These are phyloP conservation scores for Clitoria ternatea DNA, from an alignment of 306 rosid genomes.

Conservation along the genomic window DNA sequence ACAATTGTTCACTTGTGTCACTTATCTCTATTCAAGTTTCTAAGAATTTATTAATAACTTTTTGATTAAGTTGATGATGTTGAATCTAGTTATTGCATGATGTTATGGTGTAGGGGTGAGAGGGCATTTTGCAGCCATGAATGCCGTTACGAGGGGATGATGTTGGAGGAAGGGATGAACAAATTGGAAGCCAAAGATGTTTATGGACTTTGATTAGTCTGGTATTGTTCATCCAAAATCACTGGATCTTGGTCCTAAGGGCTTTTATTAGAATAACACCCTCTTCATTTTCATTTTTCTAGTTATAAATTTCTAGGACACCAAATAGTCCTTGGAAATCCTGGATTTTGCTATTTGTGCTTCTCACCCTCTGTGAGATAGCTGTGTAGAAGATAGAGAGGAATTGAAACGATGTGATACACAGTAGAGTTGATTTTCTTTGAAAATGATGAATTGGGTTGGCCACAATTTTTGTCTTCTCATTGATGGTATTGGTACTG, in stretches of 20 bases:
- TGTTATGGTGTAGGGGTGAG: constrained; percentile 67
- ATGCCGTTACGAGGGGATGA: constrained; percentile 70
- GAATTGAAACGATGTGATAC: constrained; percentile 28
- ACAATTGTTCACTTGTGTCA: too few species aligned
- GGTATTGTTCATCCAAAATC: neutral
- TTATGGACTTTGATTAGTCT: constrained; percentile 24
- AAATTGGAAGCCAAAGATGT: constrained; percentile 30
- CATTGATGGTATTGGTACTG: constrained; percentile 25
- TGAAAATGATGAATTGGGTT: constrained; percentile 37
- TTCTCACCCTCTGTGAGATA: constrained; percentile 7
- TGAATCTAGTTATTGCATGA: neutral
- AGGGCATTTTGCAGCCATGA: constrained; percentile 92
- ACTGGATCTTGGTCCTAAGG: neutral
- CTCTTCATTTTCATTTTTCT: constrained; percentile 2
- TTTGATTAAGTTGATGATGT: too few species aligned
- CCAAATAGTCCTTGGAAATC: constrained; percentile 19
- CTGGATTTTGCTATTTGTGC: constrained; percentile 14
- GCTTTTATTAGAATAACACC: constrained; percentile 13
- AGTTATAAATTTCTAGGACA: constrained; percentile 14
- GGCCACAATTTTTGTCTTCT: constrained; percentile 35
- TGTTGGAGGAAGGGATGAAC: constrained; percentile 53
- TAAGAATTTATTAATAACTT: too few species aligned
- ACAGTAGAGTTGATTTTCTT: constrained; percentile 40
- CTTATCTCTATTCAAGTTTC: too few species aligned
- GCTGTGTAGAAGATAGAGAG: constrained; percentile 24